Base-by-base conservation (phyloP, 345 rosid genomes). In the Diplotaxis tenuifolia region DNA sequence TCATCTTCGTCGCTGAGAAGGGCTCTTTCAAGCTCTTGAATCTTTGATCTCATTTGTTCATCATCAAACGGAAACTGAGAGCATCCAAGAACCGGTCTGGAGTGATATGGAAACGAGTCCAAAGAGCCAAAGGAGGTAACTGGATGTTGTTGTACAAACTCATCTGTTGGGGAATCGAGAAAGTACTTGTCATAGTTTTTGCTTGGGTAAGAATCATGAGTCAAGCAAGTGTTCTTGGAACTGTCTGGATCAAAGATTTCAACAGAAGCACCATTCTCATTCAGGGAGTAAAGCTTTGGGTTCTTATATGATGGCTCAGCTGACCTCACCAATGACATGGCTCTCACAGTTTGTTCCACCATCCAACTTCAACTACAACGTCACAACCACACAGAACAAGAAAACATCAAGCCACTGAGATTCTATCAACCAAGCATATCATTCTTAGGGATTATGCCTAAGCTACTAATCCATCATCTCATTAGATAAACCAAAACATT, bases 1-100 rank as follows among this genome's bases (percentile, higher is more conserved):
- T 84, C 92, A 70, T 93, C 91, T 28, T 84, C 92, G 68, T 93
- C 98, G 20, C 73, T 86, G 1, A 95, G 90, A 28, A 95, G 79
- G 6, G 83, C 96, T 83, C 91, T 88, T 78, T 95, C 99, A 52
- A 95, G 86, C 64, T 95, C 99, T 74, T 83, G 86, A 78, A 95
- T 85, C 85, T 88, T 95, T 66, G 89, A 60, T 75, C 85, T 87
- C 86, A 95, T 72, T 18, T 75, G 75, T 65, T 86, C 84, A 71
- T 86, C 82, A 66, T 84, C 87, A 59, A 75, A 86, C 36, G 62
- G 89, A n/a, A n/a, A n/a, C n/a, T n/a, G n/a, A n/a, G n/a, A 83
- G 40, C 83, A 87, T 72, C 78, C 83, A 36, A 77, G 84, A 73
- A 77, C 79, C 5, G 77, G 76, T 81, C 85, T 83, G 54, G 70